phyloP scores from a whole-genome alignment of 352 stramenopile species.

The Thraustochytrium striatum region DNA sequence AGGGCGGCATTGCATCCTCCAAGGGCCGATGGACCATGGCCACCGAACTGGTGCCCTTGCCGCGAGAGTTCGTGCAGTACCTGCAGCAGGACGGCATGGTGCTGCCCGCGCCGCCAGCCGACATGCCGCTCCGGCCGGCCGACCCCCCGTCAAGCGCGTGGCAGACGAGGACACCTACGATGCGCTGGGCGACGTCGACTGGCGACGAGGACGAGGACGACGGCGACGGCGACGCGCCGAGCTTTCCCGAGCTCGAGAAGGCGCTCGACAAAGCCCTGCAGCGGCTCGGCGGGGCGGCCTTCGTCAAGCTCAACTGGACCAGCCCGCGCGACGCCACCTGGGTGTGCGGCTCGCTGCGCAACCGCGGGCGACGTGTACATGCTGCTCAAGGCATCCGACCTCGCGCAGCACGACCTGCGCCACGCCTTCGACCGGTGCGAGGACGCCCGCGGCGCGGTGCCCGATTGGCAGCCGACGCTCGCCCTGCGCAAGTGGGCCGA shows the following conservation, averaged over 20 bases:
- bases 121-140: background rate
- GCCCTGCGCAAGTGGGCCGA: slow-evolving; percentile 25
- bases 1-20: background rate
- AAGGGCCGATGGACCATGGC: background rate
- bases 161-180: slow-evolving; percentile 35
- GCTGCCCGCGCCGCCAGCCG: slow-evolving; percentile 9
- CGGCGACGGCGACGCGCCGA: slow-evolving; percentile 1
- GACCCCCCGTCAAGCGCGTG: background rate
- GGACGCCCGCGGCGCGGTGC: background rate
- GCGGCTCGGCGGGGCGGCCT: slow-evolving; percentile 17
- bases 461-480: background rate
- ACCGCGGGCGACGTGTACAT: slow-evolving; percentile 33
- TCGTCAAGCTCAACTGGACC: slow-evolving; percentile 43
- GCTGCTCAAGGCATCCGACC: slow-evolving; percentile 43
- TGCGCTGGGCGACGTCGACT: slow-evolving; percentile 34
- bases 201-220: background rate
- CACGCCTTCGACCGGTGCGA: slow-evolving; percentile 37
- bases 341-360: slow-evolving; percentile 12
- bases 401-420: slow-evolving; percentile 32
- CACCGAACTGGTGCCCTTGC: background rate
- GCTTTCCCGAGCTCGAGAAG: slow-evolving; percentile 10
- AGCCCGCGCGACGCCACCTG: slow-evolving; percentile 37
- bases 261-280: background rate
- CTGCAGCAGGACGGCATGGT: slow-evolving; percentile 20
- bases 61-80: slow-evolving; percentile 18